phyloP scores from a whole-genome alignment of 371 early-diverging fungal species.

The Chytridium lagenaria region DNA sequence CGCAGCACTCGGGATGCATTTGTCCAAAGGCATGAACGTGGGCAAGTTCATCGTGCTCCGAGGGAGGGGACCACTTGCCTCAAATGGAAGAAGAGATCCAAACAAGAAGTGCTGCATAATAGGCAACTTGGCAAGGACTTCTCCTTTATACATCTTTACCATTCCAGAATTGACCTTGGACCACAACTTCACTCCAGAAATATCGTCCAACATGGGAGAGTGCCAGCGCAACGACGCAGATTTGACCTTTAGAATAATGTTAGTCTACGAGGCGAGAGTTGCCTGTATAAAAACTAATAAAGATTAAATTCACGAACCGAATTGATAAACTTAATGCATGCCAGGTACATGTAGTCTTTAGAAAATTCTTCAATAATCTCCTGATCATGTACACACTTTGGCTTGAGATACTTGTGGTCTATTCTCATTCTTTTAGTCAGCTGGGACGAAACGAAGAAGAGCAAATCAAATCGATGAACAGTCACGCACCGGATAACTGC shows the following conservation, averaged over 20 bases:
- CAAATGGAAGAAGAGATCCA: slow-evolving; percentile 63
- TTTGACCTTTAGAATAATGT: slow-evolving; percentile 50
- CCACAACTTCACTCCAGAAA: slow-evolving; percentile 93
- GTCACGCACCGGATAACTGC: slow-evolving; percentile 77
- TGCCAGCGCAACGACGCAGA: slow-evolving; percentile 69
- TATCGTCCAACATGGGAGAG: slow-evolving; percentile 98
- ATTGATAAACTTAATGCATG: slow-evolving; percentile 88
- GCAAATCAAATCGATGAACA: not conserved
- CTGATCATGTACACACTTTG: slow-evolving; percentile 87
- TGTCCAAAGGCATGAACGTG: slow-evolving; percentile 92
- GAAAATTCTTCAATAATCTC: slow-evolving; percentile 87
- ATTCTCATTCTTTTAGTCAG: not conserved
- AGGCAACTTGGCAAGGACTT: slow-evolving; percentile 94
- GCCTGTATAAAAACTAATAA: not conserved
- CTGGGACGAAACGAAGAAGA: not conserved
- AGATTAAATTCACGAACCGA: too few relatives aligned
- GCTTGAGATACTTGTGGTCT: slow-evolving; percentile 59
- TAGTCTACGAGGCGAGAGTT: not conserved
- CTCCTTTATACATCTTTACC: slow-evolving; percentile 96
- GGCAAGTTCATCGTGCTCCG: slow-evolving; percentile 62
- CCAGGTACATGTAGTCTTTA: slow-evolving; percentile 93
- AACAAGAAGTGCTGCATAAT: slow-evolving; percentile 99
- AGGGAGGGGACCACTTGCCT: slow-evolving; percentile 37
- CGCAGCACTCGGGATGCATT: slow-evolving; percentile 93
- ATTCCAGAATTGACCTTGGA: slow-evolving; percentile 92